Evolutionary conservation across 2,329 filamentous ascomycete genomes (phyloP).

Genomic region (Kalaharituber pfeilii): DNA sequence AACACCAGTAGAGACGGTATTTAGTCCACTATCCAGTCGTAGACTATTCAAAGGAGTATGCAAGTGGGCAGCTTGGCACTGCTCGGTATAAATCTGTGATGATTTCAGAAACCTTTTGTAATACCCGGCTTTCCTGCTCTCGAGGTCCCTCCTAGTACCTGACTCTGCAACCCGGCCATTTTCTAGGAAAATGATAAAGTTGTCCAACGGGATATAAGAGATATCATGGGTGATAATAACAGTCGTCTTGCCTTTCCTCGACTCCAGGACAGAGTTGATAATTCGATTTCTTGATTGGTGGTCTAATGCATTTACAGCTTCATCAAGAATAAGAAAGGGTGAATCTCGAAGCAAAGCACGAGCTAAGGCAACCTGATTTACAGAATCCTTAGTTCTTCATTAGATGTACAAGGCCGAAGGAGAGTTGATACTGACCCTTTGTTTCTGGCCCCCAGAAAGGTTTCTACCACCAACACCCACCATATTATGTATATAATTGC

Average conservation of each 20-base stretch:
- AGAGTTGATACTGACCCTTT: slow-evolving; percentile 33
- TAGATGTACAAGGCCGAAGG: not conserved
- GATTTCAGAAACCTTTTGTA: slow-evolving; percentile 15
- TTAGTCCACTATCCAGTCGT: no score
- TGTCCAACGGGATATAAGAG: slow-evolving; percentile 50
- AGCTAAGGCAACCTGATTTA: slow-evolving; percentile 51
- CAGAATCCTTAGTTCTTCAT: not conserved
- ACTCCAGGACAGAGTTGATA: slow-evolving; percentile 56
- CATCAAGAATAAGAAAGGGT: slow-evolving; percentile 69
- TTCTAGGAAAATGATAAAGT: slow-evolving; percentile 69
- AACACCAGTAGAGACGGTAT: no score
- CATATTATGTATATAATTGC: no score
- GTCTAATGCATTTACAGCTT: slow-evolving; percentile 74
- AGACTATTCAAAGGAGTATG: no score
- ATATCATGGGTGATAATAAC: slow-evolving; percentile 89
- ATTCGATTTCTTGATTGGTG: slow-evolving; percentile 48
- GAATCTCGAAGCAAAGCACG: slow-evolving; percentile 60
- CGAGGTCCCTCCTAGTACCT: slow-evolving; percentile 44
- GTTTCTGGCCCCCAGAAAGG: slow-evolving; percentile 71
- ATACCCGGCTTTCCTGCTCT: slow-evolving; percentile 27
- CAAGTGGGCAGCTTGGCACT: no score
- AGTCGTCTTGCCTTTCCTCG: slow-evolving; percentile 68
- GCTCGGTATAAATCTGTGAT: no score
- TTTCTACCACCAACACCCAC: slow-evolving; percentile 52
- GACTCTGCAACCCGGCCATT: slow-evolving; percentile 49